Evolutionary conservation across 1,284 basidiomycete genomes (phyloP).

Genomic region (Marasmius sp.): DNA sequence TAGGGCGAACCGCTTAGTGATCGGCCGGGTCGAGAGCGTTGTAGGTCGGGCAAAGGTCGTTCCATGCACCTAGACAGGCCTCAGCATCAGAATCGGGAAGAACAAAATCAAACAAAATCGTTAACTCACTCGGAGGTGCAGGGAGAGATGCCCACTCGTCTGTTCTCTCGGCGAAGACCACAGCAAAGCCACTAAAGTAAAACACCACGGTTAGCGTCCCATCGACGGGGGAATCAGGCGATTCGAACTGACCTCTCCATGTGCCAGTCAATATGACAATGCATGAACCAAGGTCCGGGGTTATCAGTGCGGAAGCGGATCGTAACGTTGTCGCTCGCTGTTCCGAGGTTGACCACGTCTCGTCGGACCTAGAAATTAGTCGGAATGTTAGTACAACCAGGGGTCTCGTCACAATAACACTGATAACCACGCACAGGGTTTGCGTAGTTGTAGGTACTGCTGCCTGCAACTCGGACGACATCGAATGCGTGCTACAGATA

Average conservation of each 20-base stretch:
- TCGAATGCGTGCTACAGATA: slow-evolving; percentile 29
- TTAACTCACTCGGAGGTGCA: slow-evolving; percentile 19
- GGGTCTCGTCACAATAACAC: slow-evolving; percentile 14
- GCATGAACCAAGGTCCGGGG: slow-evolving; percentile 42
- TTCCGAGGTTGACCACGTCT: slow-evolving; percentile 30
- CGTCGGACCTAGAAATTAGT: slow-evolving; percentile 17
- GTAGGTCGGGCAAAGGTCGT: slow-evolving; percentile 25
- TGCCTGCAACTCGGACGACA: slow-evolving; percentile 31
- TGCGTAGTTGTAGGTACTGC: slow-evolving; percentile 31
- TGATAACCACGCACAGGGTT: slow-evolving; percentile 37
- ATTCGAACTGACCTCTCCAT: slow-evolving; percentile 33
- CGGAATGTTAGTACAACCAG: no score
- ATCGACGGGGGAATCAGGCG: no score
- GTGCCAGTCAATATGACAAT: slow-evolving; percentile 52
- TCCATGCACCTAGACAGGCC: slow-evolving; percentile 25
- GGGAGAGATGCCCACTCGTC: slow-evolving; percentile 10
- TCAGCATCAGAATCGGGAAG: no score
- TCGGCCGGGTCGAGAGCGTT: background rate
- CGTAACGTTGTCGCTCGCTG: slow-evolving; percentile 24
- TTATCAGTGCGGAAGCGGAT: slow-evolving; percentile 38
- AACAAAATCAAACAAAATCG: no score
- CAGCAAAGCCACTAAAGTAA: slow-evolving; percentile 34
- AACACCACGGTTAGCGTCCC: no score
- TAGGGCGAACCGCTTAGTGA: no score
- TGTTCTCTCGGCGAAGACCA: slow-evolving; percentile 38